Evolutionary conservation across 2,329 filamentous ascomycete species (phyloP), one percentile per base, ranked within the genome.

Genomic region (Incumbomyces delicatus): DNA sequence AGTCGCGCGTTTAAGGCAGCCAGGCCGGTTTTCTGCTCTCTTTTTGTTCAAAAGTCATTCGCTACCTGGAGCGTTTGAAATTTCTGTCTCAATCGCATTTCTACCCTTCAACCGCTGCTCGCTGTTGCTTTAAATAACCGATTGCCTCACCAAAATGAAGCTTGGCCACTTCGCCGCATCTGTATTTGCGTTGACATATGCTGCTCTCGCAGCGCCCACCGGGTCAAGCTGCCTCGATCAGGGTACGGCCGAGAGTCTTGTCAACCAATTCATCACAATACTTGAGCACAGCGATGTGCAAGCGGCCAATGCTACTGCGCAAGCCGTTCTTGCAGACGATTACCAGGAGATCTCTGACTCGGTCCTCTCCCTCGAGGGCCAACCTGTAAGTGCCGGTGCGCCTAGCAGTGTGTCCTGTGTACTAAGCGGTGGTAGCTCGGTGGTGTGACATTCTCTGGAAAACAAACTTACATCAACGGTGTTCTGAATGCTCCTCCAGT

Each of bases 331-430:
- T 35, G 48, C 50, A 14, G 41, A 47, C 6, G 45, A 49, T 35
- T 53, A 51, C 34, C 46, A 41, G 18, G 52, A 55, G 41, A 52
- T 50, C n/a, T 53, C 51, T 22, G 53, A 55, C 45, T 52, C 51
- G 14, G 53, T 53, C 43, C 34, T 55, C 33, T 53, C 53, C 32
- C 46, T 55, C 10, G 49, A 55, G 27, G 49, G 53, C 12, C 49
- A 43, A 40, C 51, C 53, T 18, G 51, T 55, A 48, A 42, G 49
- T 39, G 17, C 17, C 39, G 10, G 8, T 16, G 12, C n/a, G 5
- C 13, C 41, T 16, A 18, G 14, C 39, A 18, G 10, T 13, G 12
- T 41, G 12, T 30, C 18, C 30, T 13, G 38, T 22, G 30, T 8
- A 27, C 41, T 49, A 41, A 45, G 29, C 45, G 13, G 41, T 17